These are phyloP conservation scores for Flaveria brownii DNA, from an alignment of 129 eudicot species.

Conservation along the genomic window DNA sequence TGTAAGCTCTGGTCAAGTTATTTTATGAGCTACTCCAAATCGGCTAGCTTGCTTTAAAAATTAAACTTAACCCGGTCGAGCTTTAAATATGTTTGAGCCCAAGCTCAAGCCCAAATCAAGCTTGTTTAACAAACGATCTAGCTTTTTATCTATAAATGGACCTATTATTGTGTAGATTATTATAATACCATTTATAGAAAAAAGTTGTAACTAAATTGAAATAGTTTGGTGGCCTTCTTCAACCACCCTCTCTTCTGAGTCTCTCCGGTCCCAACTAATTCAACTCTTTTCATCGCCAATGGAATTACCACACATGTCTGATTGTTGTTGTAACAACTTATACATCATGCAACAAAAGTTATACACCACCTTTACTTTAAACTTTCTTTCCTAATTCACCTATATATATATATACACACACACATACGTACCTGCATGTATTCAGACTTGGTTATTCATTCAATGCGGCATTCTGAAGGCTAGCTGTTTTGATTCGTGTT, in stretches of 20 bases:
- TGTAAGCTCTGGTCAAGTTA: too few relatives aligned
- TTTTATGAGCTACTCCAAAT: too few relatives aligned
- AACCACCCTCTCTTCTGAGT: slow-evolving; percentile 25
- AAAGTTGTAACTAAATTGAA: not conserved
- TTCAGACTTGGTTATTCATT: not conserved
- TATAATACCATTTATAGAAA: too few relatives aligned
- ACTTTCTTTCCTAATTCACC: not conserved
- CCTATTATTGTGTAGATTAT: too few relatives aligned
- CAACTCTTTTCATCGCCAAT: not conserved
- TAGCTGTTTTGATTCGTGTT: not conserved
- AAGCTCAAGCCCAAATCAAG: too few relatives aligned
- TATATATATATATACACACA: too few relatives aligned
- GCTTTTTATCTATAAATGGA: too few relatives aligned
- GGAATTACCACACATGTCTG: not conserved
- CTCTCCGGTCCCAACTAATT: slow-evolving; percentile 31
- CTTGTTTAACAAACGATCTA: too few relatives aligned
- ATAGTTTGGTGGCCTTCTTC: slow-evolving; percentile 34
- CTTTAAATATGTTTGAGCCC: too few relatives aligned
- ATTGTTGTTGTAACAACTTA: not conserved
- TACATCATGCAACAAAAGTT: slow-evolving; percentile 1
- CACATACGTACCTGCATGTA: not conserved
- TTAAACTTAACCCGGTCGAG: too few relatives aligned
- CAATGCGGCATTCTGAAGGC: not conserved
- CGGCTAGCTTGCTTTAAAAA: too few relatives aligned
- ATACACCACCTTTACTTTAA: not conserved